phyloP scores from a whole-genome alignment of 2,329 filamentous ascomycete species.

The Scedosporium boydii region DNA sequence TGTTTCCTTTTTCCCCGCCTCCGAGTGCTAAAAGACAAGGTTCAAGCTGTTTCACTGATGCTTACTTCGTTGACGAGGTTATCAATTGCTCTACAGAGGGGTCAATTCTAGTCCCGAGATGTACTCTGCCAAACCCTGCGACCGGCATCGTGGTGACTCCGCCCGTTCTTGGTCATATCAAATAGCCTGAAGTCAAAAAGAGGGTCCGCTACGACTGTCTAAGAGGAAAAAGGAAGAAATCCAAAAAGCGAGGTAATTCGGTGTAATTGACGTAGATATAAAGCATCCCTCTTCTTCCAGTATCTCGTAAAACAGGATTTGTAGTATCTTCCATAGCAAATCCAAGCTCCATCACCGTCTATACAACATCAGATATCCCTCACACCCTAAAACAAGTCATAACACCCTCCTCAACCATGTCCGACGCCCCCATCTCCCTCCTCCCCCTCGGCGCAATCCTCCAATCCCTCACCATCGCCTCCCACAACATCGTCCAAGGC shows the following conservation, averaged over 20 bases:
- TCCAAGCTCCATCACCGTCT: too few relatives aligned
- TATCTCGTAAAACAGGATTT: too few relatives aligned
- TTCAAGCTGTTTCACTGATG: background rate
- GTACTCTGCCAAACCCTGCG: background rate
- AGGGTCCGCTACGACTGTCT: background rate
- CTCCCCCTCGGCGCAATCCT: conserved; percentile 71
- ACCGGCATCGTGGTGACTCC: too few relatives aligned
- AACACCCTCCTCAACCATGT: conserved; percentile 19
- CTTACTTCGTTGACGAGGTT: background rate
- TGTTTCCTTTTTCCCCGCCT: too few relatives aligned
- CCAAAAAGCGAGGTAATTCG: too few relatives aligned
- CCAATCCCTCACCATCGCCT: conserved; percentile 69
- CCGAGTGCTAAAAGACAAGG: too few relatives aligned
- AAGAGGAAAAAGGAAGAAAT: too few relatives aligned
- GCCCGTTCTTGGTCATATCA: background rate
- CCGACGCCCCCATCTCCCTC: conserved; percentile 49
- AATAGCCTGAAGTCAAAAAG: background rate
- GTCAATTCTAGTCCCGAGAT: background rate
- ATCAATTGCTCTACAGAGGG: too few relatives aligned
- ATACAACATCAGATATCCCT: background rate
- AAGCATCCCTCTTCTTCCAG: too few relatives aligned
- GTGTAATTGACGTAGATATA: too few relatives aligned
- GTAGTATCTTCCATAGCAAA: too few relatives aligned
- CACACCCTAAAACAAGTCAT: background rate
- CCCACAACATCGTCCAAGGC: conserved; percentile 78